Conservation (phyloP, 441 rosid species). For the Euphorbia celastroides region DNA sequence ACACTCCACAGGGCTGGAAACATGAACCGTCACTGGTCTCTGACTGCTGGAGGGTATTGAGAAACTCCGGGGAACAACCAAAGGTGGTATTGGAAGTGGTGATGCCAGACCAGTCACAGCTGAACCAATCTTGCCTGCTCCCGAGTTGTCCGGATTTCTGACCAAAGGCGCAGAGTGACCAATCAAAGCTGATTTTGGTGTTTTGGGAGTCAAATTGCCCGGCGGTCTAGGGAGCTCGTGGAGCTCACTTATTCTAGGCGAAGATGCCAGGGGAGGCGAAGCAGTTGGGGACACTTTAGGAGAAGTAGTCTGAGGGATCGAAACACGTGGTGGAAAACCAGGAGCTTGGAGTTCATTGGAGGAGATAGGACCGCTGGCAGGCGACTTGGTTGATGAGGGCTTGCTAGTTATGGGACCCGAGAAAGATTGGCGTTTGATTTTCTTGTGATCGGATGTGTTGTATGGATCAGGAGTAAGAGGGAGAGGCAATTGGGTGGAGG, state of each 20-base stretch:
- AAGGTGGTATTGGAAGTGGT: slow-evolving; percentile 74
- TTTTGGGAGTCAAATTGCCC: not conserved
- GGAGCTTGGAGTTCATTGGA: too few relatives aligned
- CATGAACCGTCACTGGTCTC: slow-evolving; percentile 52
- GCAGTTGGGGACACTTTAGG: slow-evolving; percentile 54
- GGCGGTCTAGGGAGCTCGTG: slow-evolving; percentile 99
- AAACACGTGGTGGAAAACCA: not conserved
- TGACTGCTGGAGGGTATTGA: slow-evolving; percentile 85
- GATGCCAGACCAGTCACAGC: slow-evolving; percentile 45
- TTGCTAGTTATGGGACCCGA: slow-evolving; percentile 70
- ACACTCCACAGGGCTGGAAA: slow-evolving; percentile 39
- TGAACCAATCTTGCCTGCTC: slow-evolving; percentile 29
- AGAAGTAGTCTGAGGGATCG: slow-evolving; percentile 48
- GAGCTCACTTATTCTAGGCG: slow-evolving; percentile 76
- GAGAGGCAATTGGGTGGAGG: slow-evolving; percentile 44
- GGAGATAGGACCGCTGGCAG: slow-evolving; percentile 35
- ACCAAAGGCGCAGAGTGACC: not conserved
- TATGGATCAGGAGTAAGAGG: slow-evolving; percentile 23
- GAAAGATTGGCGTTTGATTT: slow-evolving; percentile 50
- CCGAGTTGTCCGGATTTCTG: slow-evolving; percentile 54
- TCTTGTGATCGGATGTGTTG: slow-evolving; percentile 34
- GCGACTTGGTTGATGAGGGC: slow-evolving; percentile 40
- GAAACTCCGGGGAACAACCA: slow-evolving; percentile 61
- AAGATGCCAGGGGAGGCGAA: slow-evolving; percentile 76
- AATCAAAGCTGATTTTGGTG: not conserved